Evolutionary conservation across 2,329 filamentous ascomycete species (phyloP), one percentile per base, ranked within the genome.

Genomic region (Moelleriella libera): DNA sequence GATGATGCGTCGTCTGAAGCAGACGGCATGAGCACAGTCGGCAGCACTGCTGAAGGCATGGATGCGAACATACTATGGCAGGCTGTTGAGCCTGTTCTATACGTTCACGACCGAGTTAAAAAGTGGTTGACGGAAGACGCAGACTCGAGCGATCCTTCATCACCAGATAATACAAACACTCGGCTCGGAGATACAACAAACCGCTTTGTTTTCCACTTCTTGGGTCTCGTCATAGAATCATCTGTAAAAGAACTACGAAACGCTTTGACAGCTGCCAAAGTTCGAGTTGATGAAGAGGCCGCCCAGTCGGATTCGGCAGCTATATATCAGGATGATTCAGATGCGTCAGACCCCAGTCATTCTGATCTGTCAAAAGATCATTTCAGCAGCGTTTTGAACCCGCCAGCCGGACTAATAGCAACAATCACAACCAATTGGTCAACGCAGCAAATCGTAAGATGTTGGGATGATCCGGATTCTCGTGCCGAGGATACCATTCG

Each of bases 141-240:
- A 10, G 49, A 51, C 30, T 48, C 52, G 6, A 47, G 55, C 12
- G 54, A 58, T 37, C 47, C 49, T 1, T 45, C 54, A 11, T 51
- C 52, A 1, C 12, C 48, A 0, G 48, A 50, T 12, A 52, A 57
- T 21, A 52, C 51, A 4, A 53, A 49, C 14, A 53, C 56, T 0
- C 52, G 58, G 44, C 14, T 59, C 41, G 53, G 53, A 42, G 88
- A 95, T 52, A 88, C 85, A 55, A 90, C 96, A 54, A 85, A 83
- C 44, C 88, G 96, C 64, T 94, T 95, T 59, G 78, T 96, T 43
- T 76, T 96, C 54, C 87, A 86, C 6, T 75, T 96, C 1, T 71
- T 96, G 14, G 85, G 89, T 1, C 88, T 90, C 0, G 94, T 90
- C 65, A 76, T 96, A 50, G 79, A 87, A 49, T 89, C 89, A 1